Conservation (phyloP, 2,329 filamentous ascomycete genomes). For the Sclerotinia sclerotiorum region DNA sequence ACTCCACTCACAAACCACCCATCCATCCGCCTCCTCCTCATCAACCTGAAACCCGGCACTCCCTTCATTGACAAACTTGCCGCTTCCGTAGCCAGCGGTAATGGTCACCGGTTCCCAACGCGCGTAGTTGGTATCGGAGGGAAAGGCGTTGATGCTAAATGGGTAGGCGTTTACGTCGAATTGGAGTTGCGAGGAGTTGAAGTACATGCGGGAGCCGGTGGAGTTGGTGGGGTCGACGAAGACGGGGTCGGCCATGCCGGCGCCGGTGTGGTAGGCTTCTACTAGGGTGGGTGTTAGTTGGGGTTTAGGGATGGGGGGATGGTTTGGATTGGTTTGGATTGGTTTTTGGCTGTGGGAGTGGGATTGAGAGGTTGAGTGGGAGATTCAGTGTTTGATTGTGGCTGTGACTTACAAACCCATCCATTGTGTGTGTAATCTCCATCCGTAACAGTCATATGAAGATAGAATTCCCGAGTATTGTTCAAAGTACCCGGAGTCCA, state of each 20-base stretch:
- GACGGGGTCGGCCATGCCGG: conserved; percentile 32
- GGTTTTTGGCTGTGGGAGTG: not conserved
- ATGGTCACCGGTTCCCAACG: conserved; percentile 31
- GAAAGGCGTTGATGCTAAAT: conserved; percentile 30
- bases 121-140: conserved; percentile 31
- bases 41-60: conserved; percentile 26
- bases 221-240: conserved; percentile 23
- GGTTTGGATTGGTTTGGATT: not conserved
- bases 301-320: too few species aligned
- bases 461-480: conserved; percentile 36
- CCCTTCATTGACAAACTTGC: conserved; percentile 24
- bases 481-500: conserved; percentile 31
- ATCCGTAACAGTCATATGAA: conserved; percentile 27
- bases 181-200: conserved; percentile 33
- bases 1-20: conserved; percentile 36
- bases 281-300: conserved; percentile 26
- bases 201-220: conserved; percentile 26
- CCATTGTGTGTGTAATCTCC: conserved; percentile 24
- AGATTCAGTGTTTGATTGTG: too few species aligned
- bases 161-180: conserved; percentile 31
- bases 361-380: not conserved
- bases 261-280: conserved; percentile 34
- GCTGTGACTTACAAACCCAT: conserved; percentile 27
- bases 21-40: conserved; percentile 31
- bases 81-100: conserved; percentile 25